phyloP scores from a whole-genome alignment of 1,139 yeast species.

The Lodderomyces parapsilosis region DNA sequence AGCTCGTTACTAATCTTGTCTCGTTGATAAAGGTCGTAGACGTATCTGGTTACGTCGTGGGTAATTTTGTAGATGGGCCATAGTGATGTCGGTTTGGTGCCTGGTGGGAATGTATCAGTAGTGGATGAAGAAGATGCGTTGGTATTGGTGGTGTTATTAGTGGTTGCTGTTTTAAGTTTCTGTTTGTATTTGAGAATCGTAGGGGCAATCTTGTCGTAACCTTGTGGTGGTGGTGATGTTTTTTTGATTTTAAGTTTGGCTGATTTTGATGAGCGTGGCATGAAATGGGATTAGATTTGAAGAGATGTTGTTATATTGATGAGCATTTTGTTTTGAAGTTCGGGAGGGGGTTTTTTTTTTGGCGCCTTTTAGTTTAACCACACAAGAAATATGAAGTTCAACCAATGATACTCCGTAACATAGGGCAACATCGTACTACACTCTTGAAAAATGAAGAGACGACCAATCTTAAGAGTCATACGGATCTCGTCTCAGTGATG shows the following conservation, averaged over 20 bases:
- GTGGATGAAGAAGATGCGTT: too few relatives aligned
- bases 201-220: constrained; percentile 69
- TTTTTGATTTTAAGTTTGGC: constrained; percentile 38
- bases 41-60: constrained; percentile 75
- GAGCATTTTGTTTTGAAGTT: too few relatives aligned
- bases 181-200: constrained; percentile 62
- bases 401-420: too few relatives aligned
- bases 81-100: constrained; percentile 51
- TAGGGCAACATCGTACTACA: too few relatives aligned
- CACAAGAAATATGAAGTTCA: too few relatives aligned
- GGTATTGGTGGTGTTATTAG: constrained; percentile 22
- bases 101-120: constrained; percentile 14
- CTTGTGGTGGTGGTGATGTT: constrained; percentile 65
- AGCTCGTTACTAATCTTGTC: constrained; percentile 64
- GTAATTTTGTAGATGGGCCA: constrained; percentile 69
- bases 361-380: too few relatives aligned
- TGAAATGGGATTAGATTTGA: too few relatives aligned
- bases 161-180: constrained; percentile 59
- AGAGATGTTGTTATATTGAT: too few relatives aligned
- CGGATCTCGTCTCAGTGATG: too few relatives aligned
- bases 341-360: not conserved
- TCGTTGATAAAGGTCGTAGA: constrained; percentile 71
- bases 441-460: too few relatives aligned
- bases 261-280: constrained; percentile 38
- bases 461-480: too few relatives aligned